Base-by-base conservation (phyloP, 306 rosid genomes). In the Casuarina equisetifolia region DNA sequence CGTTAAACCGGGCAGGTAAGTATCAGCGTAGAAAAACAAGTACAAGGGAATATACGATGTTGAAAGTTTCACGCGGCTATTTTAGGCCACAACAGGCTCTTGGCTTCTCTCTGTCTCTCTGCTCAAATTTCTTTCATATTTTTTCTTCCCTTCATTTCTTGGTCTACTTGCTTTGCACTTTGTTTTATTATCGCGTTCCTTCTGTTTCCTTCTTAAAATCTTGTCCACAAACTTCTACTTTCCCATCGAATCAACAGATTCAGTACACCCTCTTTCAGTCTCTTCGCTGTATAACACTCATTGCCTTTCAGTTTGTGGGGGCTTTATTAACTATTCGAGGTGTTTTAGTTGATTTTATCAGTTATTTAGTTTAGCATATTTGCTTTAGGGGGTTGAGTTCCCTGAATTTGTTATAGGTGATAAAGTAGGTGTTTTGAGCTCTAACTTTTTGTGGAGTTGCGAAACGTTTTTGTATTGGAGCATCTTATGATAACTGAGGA, bases 201-300 rank as follows among this genome's bases (percentile, higher is more conserved):
- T 49, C 35, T 55, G 20, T 3, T 78, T 57, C 70, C 51, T 82
- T 43, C 80, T 49, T 38, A 61, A 72, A 76, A 79, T 64, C 51
- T 73, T 50, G 75, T 73, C 76, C 85, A 59, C 82, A 82, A 46
- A 62, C 19, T 50, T 48, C 57, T 3, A 32, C 54, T 8, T 62
- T 45, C 38, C 51, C 57, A 3, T 53, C 48, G 49, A 40, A 66
- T 66, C 70, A 48, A 17, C 48, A 40, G 25, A 17, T 16, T 16
- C 25, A 40, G 2, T 16, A 66, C 70, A 40, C 25, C 48, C 69
- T 17, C 44, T 12, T 49, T 51, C 71, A 32, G 44, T 66, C 55
- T 32, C 74, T 43, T 74, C 58, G 36, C 20, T 42, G 20, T 51
- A 10, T 40, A 35, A 16, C 16, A 7, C n/a, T 20, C 58, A 40